phyloP scores from a whole-genome alignment of 345 rosid genomes.

The Hibiscus trionum region DNA sequence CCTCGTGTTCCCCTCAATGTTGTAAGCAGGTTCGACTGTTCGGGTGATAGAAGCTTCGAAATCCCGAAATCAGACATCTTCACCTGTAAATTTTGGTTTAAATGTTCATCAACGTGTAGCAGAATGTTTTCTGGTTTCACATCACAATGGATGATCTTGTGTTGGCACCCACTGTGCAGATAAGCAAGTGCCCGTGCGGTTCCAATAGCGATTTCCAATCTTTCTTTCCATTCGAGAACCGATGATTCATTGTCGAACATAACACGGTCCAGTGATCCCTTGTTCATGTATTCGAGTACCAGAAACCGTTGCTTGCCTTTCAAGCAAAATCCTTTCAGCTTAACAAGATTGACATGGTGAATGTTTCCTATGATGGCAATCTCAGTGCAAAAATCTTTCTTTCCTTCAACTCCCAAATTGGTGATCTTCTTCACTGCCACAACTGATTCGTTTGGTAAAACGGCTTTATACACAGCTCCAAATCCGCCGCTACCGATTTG shows the following conservation, averaged over 20 bases:
- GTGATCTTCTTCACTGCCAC: slow-evolving; percentile 71
- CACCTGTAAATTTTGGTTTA: slow-evolving; percentile 32
- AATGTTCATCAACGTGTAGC: slow-evolving; percentile 31
- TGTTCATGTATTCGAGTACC: slow-evolving; percentile 72
- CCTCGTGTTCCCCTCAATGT: slow-evolving; percentile 82
- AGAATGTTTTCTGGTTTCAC: slow-evolving; percentile 75
- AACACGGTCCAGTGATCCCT: slow-evolving; percentile 52
- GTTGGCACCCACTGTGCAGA: slow-evolving; percentile 61
- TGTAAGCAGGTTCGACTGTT: slow-evolving; percentile 56
- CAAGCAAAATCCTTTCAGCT: slow-evolving; percentile 65
- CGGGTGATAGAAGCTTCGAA: slow-evolving; percentile 55
- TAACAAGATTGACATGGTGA: slow-evolving; percentile 65
- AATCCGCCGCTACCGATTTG: slow-evolving; percentile 73
- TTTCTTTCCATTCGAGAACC: slow-evolving; percentile 64
- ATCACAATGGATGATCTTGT: slow-evolving; percentile 64
- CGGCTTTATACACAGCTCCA: slow-evolving; percentile 57
- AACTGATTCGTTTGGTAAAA: slow-evolving; percentile 32
- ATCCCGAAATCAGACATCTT: slow-evolving; percentile 71
- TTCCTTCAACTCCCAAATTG: slow-evolving; percentile 50
- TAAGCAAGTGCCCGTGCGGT: slow-evolving; percentile 72
- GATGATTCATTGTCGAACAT: slow-evolving; percentile 42
- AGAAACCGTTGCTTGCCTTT: slow-evolving; percentile 49
- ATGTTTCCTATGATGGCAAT: slow-evolving; percentile 62
- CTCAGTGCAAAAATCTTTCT: slow-evolving; percentile 62
- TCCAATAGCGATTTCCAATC: slow-evolving; percentile 57